phyloP scores from a whole-genome alignment of 257 asterid genomes.

The Fraxinus americana region DNA sequence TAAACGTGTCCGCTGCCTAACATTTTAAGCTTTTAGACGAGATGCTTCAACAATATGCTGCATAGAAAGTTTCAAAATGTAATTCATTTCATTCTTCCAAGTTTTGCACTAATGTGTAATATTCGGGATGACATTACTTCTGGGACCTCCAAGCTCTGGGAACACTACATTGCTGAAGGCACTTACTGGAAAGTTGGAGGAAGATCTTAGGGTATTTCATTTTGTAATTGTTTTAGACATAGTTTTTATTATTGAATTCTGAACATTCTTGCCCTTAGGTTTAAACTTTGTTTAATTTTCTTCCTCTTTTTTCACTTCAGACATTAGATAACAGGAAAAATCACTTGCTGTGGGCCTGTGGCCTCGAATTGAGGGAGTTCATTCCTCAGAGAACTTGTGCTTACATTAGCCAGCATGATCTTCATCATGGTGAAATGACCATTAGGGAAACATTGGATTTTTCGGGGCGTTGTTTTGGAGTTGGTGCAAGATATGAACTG shows the following conservation, averaged over 20 bases:
- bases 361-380: not conserved
- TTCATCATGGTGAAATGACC: not conserved
- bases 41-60: not conserved
- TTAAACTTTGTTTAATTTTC: not conserved
- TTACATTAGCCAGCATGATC: not conserved
- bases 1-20: not conserved
- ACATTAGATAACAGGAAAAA: not conserved
- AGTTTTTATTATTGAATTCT: not conserved
- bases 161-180: no score
- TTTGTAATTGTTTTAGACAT: not conserved
- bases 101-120: slow-evolving; percentile 8
- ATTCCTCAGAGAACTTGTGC: not conserved
- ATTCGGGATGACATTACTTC: no score
- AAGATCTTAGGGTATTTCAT: slow-evolving; percentile 33
- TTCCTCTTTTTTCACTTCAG: not conserved
- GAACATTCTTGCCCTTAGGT: not conserved
- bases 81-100: not conserved
- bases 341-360: not conserved
- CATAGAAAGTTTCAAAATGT: not conserved
- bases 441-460: not conserved
- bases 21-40: not conserved
- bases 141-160: no score
- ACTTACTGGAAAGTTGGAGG: no score
- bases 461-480: no score
- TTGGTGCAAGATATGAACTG: no score